Base-by-base conservation (phyloP, 352 stramenopile species). In the Hyaloperonospora brassicae region DNA sequence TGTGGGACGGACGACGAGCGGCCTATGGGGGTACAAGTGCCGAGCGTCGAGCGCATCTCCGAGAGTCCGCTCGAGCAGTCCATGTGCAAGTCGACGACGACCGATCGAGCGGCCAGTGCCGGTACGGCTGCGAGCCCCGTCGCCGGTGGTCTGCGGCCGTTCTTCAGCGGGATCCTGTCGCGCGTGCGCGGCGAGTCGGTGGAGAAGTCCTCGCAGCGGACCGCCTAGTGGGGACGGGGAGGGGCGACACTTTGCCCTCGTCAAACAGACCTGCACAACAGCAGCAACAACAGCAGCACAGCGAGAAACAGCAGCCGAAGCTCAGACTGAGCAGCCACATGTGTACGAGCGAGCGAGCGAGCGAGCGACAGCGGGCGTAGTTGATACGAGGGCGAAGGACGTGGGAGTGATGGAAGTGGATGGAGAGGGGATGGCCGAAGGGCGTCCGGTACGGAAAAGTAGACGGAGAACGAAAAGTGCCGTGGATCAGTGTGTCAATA, bases 151-250 rank as follows among this genome's bases (percentile, higher is more conserved):
- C 51, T 66, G 7, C 52, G 64, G 49, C 60, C 70, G 55, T 75
- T 80, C 53, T 71, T 83, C 50, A 66, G 63, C 27, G 62, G 70
- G 14, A 68, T 83, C 72, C 70, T 67, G 51, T 72, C 54, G 52
- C 66, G 39, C 51, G 60, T 66, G 35, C 60, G 67, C 57, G 65
- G 64, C 63, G 61, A 69, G 46, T 70, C 63, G 50, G 63, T 40
- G 44, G 63, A 72, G 43, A 67, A 68, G 31, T 47, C 61, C 56
- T 66, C 57, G 48, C 53, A 64, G 34, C 50, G 53, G 47, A 40
- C 51, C 52, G 54, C 57, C 52, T 76, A 59, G 48, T 45, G 35
- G 66, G 70, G 30, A 64, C 52, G 0, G 64, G 64, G 9, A 72
- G 42, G n/a, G 56, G 56, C n/a, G 56, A 72, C 10, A 68, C 53